A percentile compares a stretch with the other conserved stretches of the same genome.
Conservation (phyloP, 1,139 yeast species). For the Debaryomyces psychrophilus region DNA sequence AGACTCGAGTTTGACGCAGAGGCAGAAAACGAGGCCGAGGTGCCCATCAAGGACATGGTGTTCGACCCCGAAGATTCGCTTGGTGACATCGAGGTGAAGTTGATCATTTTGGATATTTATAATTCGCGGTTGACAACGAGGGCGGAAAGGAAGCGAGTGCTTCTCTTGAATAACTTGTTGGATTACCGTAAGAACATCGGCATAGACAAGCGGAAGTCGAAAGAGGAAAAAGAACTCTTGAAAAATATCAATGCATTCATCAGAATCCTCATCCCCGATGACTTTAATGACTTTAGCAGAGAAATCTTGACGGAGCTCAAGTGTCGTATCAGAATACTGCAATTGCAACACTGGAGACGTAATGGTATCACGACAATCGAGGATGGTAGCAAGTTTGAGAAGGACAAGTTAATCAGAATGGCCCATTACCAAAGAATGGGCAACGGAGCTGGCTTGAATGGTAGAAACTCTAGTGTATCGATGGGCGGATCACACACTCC, state of each 20-base stretch:
- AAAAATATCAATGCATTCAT: constrained; percentile 80
- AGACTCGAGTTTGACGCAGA: constrained; percentile 95
- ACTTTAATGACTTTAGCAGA: constrained; percentile 71
- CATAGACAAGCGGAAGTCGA: constrained; percentile 75
- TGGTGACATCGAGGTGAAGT: constrained; percentile 84
- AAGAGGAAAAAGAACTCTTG: constrained; percentile 84
- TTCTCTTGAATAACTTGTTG: constrained; percentile 74
- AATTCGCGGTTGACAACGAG: constrained; percentile 86
- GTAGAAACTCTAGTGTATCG: constrained; percentile 27
- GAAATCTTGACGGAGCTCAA: constrained; percentile 78
- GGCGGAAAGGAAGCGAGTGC: constrained; percentile 86
- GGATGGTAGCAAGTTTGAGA: constrained; percentile 83
- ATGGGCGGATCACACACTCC: constrained; percentile 13
- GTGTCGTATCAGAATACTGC: constrained; percentile 80
- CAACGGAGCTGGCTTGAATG: constrained; percentile 36
- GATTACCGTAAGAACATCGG: constrained; percentile 84
- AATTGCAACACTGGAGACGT: constrained; percentile 89
- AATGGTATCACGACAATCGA: constrained; percentile 86
- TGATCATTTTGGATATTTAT: constrained; percentile 85
- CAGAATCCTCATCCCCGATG: constrained; percentile 76
- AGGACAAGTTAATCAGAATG: constrained; percentile 71
- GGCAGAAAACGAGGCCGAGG: constrained; percentile 95
- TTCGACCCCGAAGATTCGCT: constrained; percentile 92
- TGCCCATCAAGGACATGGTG: constrained; percentile 90
- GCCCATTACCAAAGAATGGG: constrained; percentile 68